Evolutionary conservation across 495 filamentous ascomycete species (phyloP).

Genomic region (Tuber melanosporum): DNA sequence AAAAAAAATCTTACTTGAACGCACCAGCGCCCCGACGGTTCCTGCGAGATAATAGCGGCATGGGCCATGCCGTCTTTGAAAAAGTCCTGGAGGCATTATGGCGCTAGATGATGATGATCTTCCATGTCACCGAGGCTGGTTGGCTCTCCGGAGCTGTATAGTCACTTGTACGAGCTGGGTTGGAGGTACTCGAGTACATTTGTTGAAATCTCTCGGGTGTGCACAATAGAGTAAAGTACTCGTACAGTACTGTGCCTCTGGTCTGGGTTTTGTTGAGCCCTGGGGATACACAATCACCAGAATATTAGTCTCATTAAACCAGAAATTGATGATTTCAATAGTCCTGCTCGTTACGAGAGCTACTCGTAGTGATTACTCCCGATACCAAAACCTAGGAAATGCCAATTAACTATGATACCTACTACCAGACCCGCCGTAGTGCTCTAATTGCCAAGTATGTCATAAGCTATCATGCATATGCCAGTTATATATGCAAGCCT

Average conservation of each 20-base stretch:
- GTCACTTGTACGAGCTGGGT: neutral
- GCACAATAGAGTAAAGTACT: too few relatives aligned
- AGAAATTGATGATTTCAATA: neutral
- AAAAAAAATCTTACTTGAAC: neutral
- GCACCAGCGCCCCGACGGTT: neutral
- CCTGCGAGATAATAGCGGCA: neutral
- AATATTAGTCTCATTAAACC: neutral
- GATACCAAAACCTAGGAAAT: neutral
- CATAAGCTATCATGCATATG: neutral
- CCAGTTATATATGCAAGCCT: neutral
- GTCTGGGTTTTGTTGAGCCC: too few relatives aligned
- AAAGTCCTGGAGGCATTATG: neutral
- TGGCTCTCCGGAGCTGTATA: neutral
- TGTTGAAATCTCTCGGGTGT: too few relatives aligned
- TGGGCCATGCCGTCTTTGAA: neutral
- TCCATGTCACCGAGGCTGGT: neutral
- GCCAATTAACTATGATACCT: neutral
- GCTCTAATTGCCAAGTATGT: neutral
- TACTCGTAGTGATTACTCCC: neutral
- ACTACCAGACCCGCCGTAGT: neutral
- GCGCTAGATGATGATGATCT: neutral
- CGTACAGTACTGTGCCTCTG: too few relatives aligned
- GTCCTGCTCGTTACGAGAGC: neutral
- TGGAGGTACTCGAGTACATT: neutral
- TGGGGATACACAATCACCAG: neutral